Conservation (phyloP, 2,329 filamentous ascomycete species). For the Magnaporthiopsis incrustans region DNA sequence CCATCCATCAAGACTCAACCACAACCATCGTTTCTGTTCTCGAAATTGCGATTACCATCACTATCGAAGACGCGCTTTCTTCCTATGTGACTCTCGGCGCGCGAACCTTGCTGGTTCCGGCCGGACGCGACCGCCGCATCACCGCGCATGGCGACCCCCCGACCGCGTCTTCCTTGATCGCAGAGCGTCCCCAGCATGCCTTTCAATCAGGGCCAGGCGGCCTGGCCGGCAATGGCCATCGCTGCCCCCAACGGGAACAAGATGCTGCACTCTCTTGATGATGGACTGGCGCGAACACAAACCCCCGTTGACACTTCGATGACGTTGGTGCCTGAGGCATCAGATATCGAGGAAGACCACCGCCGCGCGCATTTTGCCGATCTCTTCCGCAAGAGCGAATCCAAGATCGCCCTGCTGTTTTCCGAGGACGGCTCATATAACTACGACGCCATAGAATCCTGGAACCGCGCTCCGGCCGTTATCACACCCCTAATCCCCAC, state of each 20-base stretch:
- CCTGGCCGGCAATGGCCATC: slow-evolving; percentile 54
- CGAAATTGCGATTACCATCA: slow-evolving; percentile 39
- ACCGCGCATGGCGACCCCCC: slow-evolving; percentile 48
- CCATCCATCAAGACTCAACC: slow-evolving; percentile 44
- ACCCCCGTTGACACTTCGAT: slow-evolving; percentile 42
- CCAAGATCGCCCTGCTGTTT: slow-evolving; percentile 71
- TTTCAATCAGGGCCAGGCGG: slow-evolving; percentile 52
- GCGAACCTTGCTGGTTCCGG: slow-evolving; percentile 36
- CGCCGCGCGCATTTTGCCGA: slow-evolving; percentile 68
- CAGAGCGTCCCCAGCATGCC: slow-evolving; percentile 31
- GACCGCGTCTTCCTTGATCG: slow-evolving; percentile 39
- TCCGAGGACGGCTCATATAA: slow-evolving; percentile 47
- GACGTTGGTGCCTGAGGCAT: slow-evolving; percentile 53
- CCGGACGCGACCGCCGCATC: slow-evolving; percentile 38
- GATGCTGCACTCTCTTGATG: slow-evolving; percentile 52
- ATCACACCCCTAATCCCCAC: slow-evolving; percentile 38
- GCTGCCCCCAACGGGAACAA: slow-evolving; percentile 38
- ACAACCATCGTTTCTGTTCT: slow-evolving; percentile 30
- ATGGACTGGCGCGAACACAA: slow-evolving; percentile 44
- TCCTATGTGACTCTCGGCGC: slow-evolving; percentile 41
- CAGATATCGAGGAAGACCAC: slow-evolving; percentile 60
- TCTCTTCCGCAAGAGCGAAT: slow-evolving; percentile 69
- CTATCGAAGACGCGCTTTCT: slow-evolving; percentile 42
- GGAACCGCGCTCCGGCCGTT: slow-evolving; percentile 29
- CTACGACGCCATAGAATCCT: slow-evolving; percentile 42